Evolutionary conservation across 2,329 filamentous ascomycete genomes (phyloP).

Genomic region (Furcasterigmium furcatum): DNA sequence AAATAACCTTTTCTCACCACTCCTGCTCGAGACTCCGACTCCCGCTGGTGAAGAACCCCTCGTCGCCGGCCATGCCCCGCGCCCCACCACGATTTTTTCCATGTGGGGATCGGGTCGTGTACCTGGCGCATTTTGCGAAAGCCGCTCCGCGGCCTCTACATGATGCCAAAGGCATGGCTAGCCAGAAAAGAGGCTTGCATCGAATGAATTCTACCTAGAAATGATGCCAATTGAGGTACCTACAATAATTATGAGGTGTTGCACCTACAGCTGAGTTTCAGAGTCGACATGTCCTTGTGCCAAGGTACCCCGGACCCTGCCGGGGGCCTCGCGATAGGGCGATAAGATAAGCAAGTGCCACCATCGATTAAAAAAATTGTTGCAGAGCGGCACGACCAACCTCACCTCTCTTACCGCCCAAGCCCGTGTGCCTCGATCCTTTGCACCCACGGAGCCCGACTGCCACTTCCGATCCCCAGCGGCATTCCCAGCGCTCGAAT

Average conservation of each 20-base stretch:
- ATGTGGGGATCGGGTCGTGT: background rate
- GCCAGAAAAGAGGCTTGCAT: too few species aligned
- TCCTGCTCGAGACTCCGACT: background rate
- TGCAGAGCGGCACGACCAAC: slow-evolving; percentile 1
- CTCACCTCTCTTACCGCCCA: background rate
- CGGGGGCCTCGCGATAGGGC: background rate
- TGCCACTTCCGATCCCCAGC: background rate
- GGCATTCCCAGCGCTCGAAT: too few species aligned
- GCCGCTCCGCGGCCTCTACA: too few species aligned
- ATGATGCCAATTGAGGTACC: too few species aligned
- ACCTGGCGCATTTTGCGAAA: too few species aligned
- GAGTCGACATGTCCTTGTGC: too few species aligned
- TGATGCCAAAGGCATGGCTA: too few species aligned
- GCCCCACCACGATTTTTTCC: slow-evolving; percentile 4
- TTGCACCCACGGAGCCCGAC: background rate
- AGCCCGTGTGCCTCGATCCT: background rate
- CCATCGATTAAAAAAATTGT: slow-evolving; percentile 13
- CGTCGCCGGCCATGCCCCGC: background rate
- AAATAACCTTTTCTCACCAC: background rate
- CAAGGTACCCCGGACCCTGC: background rate
- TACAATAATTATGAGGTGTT: too few species aligned
- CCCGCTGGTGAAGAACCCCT: background rate
- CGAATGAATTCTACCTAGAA: too few species aligned
- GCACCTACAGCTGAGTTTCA: too few species aligned
- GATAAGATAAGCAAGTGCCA: slow-evolving; percentile 20